phyloP scores from a whole-genome alignment of 164 flowering plant genomes.

The Saururus chinensis region DNA sequence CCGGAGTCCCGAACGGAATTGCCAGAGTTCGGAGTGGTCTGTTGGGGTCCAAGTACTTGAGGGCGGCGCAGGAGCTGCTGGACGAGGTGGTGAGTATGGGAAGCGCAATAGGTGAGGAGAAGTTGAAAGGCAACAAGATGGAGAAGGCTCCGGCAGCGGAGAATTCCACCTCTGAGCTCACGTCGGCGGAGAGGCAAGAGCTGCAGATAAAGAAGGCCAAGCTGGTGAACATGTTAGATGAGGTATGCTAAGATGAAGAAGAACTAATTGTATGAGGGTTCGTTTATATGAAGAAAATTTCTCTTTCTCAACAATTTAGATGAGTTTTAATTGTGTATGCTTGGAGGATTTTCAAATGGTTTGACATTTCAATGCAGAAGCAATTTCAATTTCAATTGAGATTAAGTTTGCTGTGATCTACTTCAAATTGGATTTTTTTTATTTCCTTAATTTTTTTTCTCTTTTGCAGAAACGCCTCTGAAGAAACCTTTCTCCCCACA shows the following conservation, averaged over 20 bases:
- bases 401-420: no score
- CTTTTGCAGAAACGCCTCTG: no score
- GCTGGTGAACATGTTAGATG: slow-evolving; percentile 87
- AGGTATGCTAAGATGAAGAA: slow-evolving; percentile 25
- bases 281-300: no score
- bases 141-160: slow-evolving; percentile 25
- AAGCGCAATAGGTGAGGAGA: slow-evolving; percentile 25
- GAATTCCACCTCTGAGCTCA: slow-evolving; percentile 37
- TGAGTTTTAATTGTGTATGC: no score
- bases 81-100: slow-evolving; percentile 87
- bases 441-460: no score
- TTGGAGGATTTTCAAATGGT: no score
- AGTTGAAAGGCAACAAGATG: slow-evolving; percentile 18
- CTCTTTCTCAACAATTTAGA: no score
- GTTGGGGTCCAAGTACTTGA: slow-evolving; percentile 82
- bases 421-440: no score
- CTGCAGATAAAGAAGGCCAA: slow-evolving; percentile 98
- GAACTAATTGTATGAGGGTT: background rate
- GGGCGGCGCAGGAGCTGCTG: slow-evolving; percentile 75
- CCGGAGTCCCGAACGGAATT: slow-evolving; percentile 50
- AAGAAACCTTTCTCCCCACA: no score
- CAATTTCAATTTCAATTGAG: no score
- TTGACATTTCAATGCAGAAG: no score
- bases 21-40: slow-evolving; percentile 53
- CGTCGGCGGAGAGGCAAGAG: slow-evolving; percentile 79